These are phyloP conservation scores for Eragrostis tef DNA, from an alignment of 202 grass and related monocot genomes.

Conservation along the genomic window DNA sequence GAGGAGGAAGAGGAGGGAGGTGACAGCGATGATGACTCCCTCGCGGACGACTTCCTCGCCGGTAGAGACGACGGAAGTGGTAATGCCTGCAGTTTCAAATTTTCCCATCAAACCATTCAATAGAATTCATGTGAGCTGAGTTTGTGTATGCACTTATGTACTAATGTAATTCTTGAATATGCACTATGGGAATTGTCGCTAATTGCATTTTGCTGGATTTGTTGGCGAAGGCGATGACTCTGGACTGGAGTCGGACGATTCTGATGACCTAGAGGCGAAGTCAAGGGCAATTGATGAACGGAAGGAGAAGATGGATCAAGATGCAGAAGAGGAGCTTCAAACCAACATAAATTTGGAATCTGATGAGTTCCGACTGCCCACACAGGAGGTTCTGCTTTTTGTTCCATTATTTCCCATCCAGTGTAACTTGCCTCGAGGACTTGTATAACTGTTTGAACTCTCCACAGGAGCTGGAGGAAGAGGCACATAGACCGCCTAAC, in stretches of 20 bases:
- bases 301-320: conserved; percentile 57
- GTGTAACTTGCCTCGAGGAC: background rate
- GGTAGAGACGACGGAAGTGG: conserved; percentile 58
- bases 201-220: conserved; percentile 4
- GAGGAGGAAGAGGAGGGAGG: conserved; percentile 46
- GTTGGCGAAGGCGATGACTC: conserved; percentile 52
- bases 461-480: conserved; percentile 73
- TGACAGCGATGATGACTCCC: conserved; percentile 55
- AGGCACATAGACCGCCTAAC: conserved; percentile 71
- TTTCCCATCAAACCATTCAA: background rate
- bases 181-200: background rate
- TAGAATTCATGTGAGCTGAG: conserved; percentile 11
- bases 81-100: conserved; percentile 35
- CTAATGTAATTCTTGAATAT: background rate
- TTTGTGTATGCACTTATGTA: background rate
- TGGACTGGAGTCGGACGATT: conserved; percentile 71
- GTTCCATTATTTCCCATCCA: background rate
- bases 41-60: conserved; percentile 73
- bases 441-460: conserved; percentile 22
- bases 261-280: conserved; percentile 73
- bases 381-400: conserved; percentile 58
- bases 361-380: conserved; percentile 90
- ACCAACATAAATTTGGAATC: conserved; percentile 78
- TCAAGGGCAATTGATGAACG: conserved; percentile 72
- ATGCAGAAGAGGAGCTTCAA: conserved; percentile 68